phyloP scores from a whole-genome alignment of 2,329 filamentous ascomycete genomes.

The Zasmidium cellare region DNA sequence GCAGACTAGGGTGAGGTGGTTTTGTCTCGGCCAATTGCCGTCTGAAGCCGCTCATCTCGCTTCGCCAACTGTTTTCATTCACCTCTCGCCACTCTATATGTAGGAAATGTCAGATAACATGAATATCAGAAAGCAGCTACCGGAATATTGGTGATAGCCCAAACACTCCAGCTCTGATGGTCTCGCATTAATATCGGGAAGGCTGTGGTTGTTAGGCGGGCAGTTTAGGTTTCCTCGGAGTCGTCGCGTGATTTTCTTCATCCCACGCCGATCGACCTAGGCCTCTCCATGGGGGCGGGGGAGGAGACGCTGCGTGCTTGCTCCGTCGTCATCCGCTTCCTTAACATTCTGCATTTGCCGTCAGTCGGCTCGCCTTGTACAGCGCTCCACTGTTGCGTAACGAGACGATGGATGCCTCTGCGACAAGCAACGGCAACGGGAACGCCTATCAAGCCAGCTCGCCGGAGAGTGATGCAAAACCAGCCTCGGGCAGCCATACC shows the following conservation, averaged over 20 bases:
- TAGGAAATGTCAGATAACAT: too few species aligned
- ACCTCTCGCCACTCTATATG: not conserved
- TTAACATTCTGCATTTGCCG: conserved; percentile 10
- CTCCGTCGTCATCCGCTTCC: not conserved
- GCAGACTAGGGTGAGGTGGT: not conserved
- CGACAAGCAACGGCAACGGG: not conserved
- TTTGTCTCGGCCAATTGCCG: not conserved
- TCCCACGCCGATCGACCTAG: not conserved
- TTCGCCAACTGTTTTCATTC: not conserved
- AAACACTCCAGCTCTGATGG: not conserved
- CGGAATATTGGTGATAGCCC: too few species aligned
- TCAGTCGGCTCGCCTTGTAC: conserved; percentile 15
- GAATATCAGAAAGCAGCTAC: too few species aligned
- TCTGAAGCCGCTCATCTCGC: conserved; percentile 1
- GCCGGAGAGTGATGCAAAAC: not conserved
- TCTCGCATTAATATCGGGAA: not conserved
- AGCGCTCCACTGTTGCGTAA: conserved; percentile 5
- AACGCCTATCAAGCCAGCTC: not conserved
- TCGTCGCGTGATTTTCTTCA: not conserved
- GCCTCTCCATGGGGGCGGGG: not conserved
- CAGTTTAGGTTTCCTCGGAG: not conserved
- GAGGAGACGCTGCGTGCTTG: not conserved
- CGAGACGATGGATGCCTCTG: not conserved
- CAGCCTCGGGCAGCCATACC: not conserved
- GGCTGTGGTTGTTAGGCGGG: not conserved